These are phyloP conservation scores for Castanea sativa DNA, from an alignment of 306 rosid species.

Conservation along the genomic window DNA sequence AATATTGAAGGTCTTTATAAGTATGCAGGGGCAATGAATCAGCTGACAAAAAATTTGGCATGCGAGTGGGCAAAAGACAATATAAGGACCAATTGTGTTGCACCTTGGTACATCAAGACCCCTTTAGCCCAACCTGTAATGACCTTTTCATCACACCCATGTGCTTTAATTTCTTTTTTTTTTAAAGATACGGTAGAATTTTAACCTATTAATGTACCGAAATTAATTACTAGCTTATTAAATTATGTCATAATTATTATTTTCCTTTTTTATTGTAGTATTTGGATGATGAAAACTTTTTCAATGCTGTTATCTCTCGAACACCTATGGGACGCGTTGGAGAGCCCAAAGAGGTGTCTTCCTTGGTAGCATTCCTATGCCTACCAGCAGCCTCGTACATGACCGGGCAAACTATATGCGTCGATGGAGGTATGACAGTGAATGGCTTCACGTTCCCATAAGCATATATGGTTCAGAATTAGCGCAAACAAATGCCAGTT, in stretches of 20 bases:
- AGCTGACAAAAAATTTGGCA: slow-evolving; percentile 41
- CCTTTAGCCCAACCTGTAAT: slow-evolving; percentile 15
- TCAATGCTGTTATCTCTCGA: background rate
- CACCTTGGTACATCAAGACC: slow-evolving; percentile 47
- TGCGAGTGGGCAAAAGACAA: slow-evolving; percentile 69
- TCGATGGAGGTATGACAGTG: slow-evolving; percentile 25
- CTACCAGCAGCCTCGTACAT: slow-evolving; percentile 41
- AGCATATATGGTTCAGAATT: background rate
- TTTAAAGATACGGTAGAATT: no score
- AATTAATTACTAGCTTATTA: background rate
- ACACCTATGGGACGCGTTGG: slow-evolving; percentile 41
- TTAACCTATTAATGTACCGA: no score
- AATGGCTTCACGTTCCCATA: slow-evolving; percentile 5
- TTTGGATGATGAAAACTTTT: background rate
- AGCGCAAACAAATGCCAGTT: background rate
- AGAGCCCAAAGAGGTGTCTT: slow-evolving; percentile 41
- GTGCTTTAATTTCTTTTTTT: background rate
- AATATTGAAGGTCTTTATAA: background rate
- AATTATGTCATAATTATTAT: background rate
- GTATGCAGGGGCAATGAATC: slow-evolving; percentile 24
- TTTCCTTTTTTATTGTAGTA: slow-evolving; percentile 7
- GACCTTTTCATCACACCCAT: background rate
- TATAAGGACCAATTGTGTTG: slow-evolving; percentile 48
- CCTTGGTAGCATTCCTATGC: slow-evolving; percentile 44
- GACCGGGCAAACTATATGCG: slow-evolving; percentile 32